Percentiles rank a stretch among this genome's conserved stretches.
These are phyloP conservation scores for Apiotrichum montevideense DNA, from an alignment of 1,284 basidiomycete species.

Conservation along the genomic window DNA sequence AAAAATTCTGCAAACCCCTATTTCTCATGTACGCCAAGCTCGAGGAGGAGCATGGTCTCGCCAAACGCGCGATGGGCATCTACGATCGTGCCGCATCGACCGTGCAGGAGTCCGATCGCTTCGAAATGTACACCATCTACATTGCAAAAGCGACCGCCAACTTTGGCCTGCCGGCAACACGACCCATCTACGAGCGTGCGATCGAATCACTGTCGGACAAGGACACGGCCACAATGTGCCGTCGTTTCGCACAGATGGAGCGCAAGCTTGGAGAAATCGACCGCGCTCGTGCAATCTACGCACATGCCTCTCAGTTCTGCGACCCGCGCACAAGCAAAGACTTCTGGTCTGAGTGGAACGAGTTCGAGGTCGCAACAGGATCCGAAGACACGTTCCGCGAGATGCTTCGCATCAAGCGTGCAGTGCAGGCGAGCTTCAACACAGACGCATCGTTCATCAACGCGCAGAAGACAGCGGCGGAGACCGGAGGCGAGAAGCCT, in stretches of 20 bases:
- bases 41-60: conserved; percentile 91
- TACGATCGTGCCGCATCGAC: conserved; percentile 86
- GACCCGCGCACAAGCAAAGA: conserved; percentile 82
- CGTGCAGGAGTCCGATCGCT: conserved; percentile 84
- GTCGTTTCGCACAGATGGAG: conserved; percentile 91
- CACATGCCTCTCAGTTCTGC: conserved; percentile 96
- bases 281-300: conserved; percentile 90
- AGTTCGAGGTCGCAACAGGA: conserved; percentile 92
- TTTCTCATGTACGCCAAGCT: conserved; percentile 93
- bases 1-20: conserved; percentile 88
- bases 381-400: conserved; percentile 98
- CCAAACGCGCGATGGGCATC: conserved; percentile 92
- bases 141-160: conserved; percentile 94
- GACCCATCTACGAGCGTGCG: conserved; percentile 95
- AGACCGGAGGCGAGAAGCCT: conserved; percentile 34
- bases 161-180: conserved; percentile 91
- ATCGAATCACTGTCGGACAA: conserved; percentile 85
- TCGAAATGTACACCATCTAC: conserved; percentile 96
- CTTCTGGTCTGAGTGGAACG: conserved; percentile 97
- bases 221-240: conserved; percentile 95
- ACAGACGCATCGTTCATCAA: conserved; percentile 81
- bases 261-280: conserved; percentile 98
- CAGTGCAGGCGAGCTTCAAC: conserved; percentile 97
- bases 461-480: conserved; percentile 70
- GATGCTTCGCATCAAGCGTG: conserved; percentile 96